Base-by-base conservation (phyloP, 805 yeast species). In the Kodamaea jinghongensis region DNA sequence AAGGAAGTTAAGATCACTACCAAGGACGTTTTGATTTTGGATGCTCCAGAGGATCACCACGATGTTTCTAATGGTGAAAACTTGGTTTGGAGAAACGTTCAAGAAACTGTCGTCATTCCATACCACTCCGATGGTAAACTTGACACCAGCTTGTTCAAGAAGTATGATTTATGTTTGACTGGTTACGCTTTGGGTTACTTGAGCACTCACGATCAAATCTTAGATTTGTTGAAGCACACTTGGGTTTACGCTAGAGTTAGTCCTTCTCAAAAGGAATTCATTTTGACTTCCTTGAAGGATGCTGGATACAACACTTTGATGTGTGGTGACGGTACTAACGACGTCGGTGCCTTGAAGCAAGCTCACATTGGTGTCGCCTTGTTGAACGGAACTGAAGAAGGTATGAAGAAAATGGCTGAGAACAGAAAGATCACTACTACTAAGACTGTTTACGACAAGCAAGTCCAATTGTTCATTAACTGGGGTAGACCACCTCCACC, bases 261-360 rank as follows among this genome's bases (percentile, higher is more conserved):
- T 5, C 99, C 99, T 29, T 57, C 84, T 17, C 99, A 93, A 69
- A 93, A 93, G 67, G 99, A 93, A 65, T 88, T 84, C 50, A 81
- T 93, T 52, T 73, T 93, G 55, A 83, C 81, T 46, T 77, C 89
- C 28, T 77, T 87, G 61, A 93, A 91, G 63, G 82, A 79, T 46
- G 75, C 87, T 60, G 96, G 96, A 17, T 93, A 91, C 66, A 84
- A 79, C 57, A 93, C 98, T 16, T 75, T 93, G 54, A 93, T 93
- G 99, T 93, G 99, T 67, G 99, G 99, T 73, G 99, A 93, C 67
- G 99, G 99, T 67, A 93, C 99, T n/a, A 93, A 93, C 60, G 99
- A 93, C 72, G 99, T 93, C 36, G 99, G 99, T 65, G 99, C 99
- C 39, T 78, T 93, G 67, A 93, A 93, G 64, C 98, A 93, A 70